A percentile compares a stretch with the other conserved stretches of the same genome.
Conservation (phyloP, 2,329 filamentous ascomycete species). For the Coniochaeta prunicola region DNA sequence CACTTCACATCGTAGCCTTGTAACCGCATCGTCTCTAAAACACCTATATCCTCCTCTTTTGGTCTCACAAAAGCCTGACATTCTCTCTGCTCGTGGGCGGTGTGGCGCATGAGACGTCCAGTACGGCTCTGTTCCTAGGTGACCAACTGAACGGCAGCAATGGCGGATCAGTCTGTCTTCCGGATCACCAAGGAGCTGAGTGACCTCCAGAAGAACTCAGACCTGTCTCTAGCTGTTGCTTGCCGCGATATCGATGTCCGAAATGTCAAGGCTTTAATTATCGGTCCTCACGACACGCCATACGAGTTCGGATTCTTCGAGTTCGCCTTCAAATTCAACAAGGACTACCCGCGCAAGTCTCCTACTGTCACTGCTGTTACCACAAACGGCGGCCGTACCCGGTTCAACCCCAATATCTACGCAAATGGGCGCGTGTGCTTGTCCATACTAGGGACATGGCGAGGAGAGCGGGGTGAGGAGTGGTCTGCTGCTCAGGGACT, state of each 20-base stretch:
- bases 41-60: neutral
- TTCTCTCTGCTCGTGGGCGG: neutral
- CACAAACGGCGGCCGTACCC: constrained; percentile 79
- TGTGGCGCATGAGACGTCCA: neutral
- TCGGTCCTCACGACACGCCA: constrained; percentile 88
- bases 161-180: constrained; percentile 82
- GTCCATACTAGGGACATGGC: constrained; percentile 94
- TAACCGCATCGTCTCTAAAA: neutral
- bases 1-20: neutral
- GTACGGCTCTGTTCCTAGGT: neutral
- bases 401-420: constrained; percentile 98
- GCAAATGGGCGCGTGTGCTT: constrained; percentile 85
- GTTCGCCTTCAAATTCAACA: constrained; percentile 72
- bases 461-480: constrained; percentile 80
- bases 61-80: too few species aligned
- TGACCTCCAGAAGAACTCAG: constrained; percentile 74
- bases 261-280: constrained; percentile 77
- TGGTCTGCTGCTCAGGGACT: constrained; percentile 96
- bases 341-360: constrained; percentile 73
- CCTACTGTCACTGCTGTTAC: constrained; percentile 62
- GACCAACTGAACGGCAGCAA: constrained; percentile 24
- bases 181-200: constrained; percentile 86
- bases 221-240: constrained; percentile 86
- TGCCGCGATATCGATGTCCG: constrained; percentile 85
- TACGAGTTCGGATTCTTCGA: constrained; percentile 98